phyloP scores from a whole-genome alignment of 2,329 filamentous ascomycete species.

The Hymenoscyphus fraxineus region DNA sequence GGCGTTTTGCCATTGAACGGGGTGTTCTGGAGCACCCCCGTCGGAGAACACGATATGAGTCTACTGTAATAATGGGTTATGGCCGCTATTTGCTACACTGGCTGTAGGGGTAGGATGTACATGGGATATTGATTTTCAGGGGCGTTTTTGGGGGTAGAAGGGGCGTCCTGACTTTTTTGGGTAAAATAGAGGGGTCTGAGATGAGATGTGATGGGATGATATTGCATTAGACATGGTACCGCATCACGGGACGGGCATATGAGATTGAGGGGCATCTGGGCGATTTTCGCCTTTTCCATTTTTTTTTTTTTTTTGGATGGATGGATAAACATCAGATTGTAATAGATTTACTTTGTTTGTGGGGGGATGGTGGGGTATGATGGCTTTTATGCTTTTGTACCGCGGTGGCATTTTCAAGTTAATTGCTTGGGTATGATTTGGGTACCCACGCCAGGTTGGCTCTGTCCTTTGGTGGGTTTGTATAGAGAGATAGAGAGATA shows the following conservation, averaged over 20 bases:
- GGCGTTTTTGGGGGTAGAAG: background rate
- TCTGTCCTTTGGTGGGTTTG: background rate
- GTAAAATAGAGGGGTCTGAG: background rate
- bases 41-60: background rate
- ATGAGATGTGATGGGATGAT: background rate
- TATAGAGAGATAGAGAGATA: background rate
- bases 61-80: background rate
- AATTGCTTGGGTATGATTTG: too few species aligned
- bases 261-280: background rate
- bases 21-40: background rate
- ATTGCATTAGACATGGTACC: slow-evolving; percentile 2
- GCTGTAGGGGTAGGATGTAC: background rate
- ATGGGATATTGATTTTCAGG: background rate
- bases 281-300: background rate
- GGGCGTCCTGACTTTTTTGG: background rate
- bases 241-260: background rate
- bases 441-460: background rate
- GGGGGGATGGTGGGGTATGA: background rate
- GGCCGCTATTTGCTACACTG: background rate
- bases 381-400: background rate
- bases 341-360: background rate
- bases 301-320: background rate
- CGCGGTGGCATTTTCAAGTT: too few species aligned
- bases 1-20: background rate
- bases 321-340: background rate